Percentiles rank a stretch among this genome's conserved stretches.
Conservation (phyloP, 2,329 filamentous ascomycete species). For the Lecanicillium sp. region DNA sequence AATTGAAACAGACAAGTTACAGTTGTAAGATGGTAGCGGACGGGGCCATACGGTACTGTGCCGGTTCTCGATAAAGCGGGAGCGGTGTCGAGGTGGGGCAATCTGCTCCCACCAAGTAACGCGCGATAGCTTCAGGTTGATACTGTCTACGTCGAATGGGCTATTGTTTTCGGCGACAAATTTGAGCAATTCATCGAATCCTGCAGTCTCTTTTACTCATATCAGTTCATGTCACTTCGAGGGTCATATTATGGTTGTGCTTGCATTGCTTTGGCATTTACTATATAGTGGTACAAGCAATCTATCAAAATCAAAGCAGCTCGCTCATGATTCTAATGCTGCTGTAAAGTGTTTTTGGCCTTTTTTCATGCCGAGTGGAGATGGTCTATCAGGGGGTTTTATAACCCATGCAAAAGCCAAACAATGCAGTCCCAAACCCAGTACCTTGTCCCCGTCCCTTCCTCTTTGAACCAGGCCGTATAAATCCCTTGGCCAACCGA, state of each 20-base stretch:
- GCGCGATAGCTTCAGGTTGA: background rate
- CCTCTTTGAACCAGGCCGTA: too few species aligned
- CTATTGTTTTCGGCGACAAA: too few species aligned
- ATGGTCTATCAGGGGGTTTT: slow-evolving; percentile 36
- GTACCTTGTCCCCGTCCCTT: background rate
- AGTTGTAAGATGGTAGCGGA: too few species aligned
- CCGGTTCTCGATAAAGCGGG: background rate
- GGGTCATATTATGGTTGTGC: background rate
- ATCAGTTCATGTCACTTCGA: background rate
- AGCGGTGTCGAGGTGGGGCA: slow-evolving; percentile 9
- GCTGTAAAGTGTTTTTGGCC: slow-evolving; percentile 17
- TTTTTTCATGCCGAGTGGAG: slow-evolving; percentile 42
- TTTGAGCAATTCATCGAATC: background rate
- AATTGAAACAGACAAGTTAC: too few species aligned
- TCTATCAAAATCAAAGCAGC: slow-evolving; percentile 12
- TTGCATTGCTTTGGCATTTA: slow-evolving; percentile 1
- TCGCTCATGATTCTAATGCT: slow-evolving; percentile 9
- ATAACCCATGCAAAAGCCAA: background rate
- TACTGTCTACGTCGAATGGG: too few species aligned
- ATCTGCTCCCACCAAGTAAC: too few species aligned
- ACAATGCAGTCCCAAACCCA: background rate
- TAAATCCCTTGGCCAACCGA: background rate
- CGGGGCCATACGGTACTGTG: too few species aligned
- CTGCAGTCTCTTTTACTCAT: too few species aligned
- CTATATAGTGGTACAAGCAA: slow-evolving; percentile 14